A percentile compares a stretch with the other conserved stretches of the same genome.
phyloP scores from a whole-genome alignment of 2,329 filamentous ascomycete species.

The Tricladium varicosporioides region DNA sequence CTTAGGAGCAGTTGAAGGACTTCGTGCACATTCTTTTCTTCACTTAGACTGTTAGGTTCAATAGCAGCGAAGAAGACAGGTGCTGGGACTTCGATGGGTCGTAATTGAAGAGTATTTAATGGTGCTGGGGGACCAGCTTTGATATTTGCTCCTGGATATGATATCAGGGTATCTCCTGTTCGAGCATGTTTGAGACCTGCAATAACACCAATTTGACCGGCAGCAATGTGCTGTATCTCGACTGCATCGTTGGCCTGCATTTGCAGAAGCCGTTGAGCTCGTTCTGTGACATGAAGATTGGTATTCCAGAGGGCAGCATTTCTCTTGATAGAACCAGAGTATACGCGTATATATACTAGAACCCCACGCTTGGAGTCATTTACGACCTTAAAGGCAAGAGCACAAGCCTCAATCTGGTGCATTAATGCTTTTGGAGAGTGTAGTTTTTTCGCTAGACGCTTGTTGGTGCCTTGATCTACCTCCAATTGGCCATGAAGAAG shows the following conservation, averaged over 20 bases:
- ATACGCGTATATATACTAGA: constrained; percentile 88
- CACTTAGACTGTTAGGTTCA: constrained; percentile 73
- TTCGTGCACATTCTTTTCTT: constrained; percentile 76
- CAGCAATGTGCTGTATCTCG: constrained; percentile 74
- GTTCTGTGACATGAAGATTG: constrained; percentile 74
- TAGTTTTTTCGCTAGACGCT: constrained; percentile 37
- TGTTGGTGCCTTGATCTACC: constrained; percentile 35
- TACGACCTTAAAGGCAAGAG: constrained; percentile 87
- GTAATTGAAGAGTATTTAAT: constrained; percentile 74
- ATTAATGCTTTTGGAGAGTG: constrained; percentile 41
- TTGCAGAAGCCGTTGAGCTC: constrained; percentile 76
- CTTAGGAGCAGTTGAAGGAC: constrained; percentile 75
- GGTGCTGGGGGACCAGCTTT: constrained; percentile 64
- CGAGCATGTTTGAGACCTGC: constrained; percentile 86
- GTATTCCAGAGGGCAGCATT: constrained; percentile 84
- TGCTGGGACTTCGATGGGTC: constrained; percentile 84
- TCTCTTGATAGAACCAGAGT: constrained; percentile 75
- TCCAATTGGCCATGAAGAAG: constrained; percentile 46
- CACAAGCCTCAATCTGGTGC: constrained; percentile 59
- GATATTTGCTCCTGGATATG: constrained; percentile 60
- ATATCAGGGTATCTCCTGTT: constrained; percentile 88
- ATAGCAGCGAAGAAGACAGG: constrained; percentile 97
- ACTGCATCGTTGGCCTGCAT: constrained; percentile 88
- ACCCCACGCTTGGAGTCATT: constrained; percentile 83
- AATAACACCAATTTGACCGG: constrained; percentile 92